Conservation (phyloP, 495 filamentous ascomycete species). For the Neurospora sublineolata region DNA sequence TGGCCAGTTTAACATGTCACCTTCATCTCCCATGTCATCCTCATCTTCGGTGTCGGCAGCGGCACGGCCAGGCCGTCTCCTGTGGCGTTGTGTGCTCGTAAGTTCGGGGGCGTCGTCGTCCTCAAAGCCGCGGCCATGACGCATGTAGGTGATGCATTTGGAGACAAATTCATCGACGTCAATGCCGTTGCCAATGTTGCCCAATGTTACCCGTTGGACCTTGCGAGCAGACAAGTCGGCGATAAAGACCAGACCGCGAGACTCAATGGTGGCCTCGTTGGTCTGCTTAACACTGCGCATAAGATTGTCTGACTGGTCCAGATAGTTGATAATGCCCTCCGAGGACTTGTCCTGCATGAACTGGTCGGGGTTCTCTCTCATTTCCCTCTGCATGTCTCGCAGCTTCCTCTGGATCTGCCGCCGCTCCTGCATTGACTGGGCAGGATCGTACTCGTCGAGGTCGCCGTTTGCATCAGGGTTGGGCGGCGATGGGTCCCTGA, state of each 20-base stretch:
- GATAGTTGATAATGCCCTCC: slow-evolving; percentile 41
- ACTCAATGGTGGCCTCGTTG: slow-evolving; percentile 84
- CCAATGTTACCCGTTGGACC: slow-evolving; percentile 55
- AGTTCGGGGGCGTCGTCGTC: slow-evolving; percentile 31
- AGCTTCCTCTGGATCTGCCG: slow-evolving; percentile 55
- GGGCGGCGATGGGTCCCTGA: slow-evolving; percentile 21
- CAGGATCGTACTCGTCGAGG: slow-evolving; percentile 66
- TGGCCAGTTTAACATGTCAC: slow-evolving; percentile 80
- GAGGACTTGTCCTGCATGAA: slow-evolving; percentile 46
- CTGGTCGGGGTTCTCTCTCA: slow-evolving; percentile 63
- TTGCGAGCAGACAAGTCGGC: slow-evolving; percentile 71
- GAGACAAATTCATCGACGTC: slow-evolving; percentile 91
- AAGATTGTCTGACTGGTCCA: slow-evolving; percentile 52
- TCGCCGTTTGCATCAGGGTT: slow-evolving; percentile 5
- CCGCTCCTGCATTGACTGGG: slow-evolving; percentile 73
- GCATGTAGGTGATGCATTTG: slow-evolving; percentile 85
- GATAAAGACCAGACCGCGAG: slow-evolving; percentile 64
- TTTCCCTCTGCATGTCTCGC: slow-evolving; percentile 52
- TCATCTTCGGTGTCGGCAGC: slow-evolving; percentile 22
- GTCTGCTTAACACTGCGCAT: slow-evolving; percentile 74
- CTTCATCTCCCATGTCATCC: slow-evolving; percentile 49
- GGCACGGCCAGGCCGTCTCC: slow-evolving; percentile 19
- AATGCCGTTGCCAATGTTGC: slow-evolving; percentile 56
- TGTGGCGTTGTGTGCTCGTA: slow-evolving; percentile 34
- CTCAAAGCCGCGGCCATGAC: slow-evolving; percentile 37